These are phyloP conservation scores for Colletotrichum shisoi DNA, from an alignment of 2,329 filamentous ascomycete species.

Conservation along the genomic window DNA sequence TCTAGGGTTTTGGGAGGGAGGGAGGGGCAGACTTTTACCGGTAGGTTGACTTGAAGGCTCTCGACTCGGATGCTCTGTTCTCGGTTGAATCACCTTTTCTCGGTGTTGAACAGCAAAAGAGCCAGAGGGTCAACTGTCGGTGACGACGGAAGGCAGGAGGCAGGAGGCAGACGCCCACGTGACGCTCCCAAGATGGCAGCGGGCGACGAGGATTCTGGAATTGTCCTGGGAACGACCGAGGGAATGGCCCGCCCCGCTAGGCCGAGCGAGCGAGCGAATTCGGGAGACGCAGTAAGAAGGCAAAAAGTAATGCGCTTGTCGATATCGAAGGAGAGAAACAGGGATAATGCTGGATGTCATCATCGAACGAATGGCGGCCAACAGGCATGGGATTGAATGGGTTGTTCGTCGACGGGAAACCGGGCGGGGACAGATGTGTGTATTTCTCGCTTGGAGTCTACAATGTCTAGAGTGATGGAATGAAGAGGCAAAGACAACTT, in stretches of 20 bases:
- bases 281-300: slow-evolving; percentile 27
- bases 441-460: not conserved
- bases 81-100: too few relatives aligned
- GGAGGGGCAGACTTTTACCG: slow-evolving; percentile 13
- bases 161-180: slow-evolving; percentile 11
- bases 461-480: not conserved
- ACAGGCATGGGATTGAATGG: not conserved
- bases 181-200: slow-evolving; percentile 9
- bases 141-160: slow-evolving; percentile 14
- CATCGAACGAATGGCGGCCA: slow-evolving; percentile 16
- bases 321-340: slow-evolving; percentile 11
- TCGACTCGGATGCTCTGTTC: too few relatives aligned
- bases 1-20: slow-evolving; percentile 1
- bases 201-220: slow-evolving; percentile 4
- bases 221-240: slow-evolving; percentile 13
- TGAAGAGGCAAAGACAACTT: too few relatives aligned
- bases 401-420: slow-evolving; percentile 15
- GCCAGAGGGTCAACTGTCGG: slow-evolving; percentile 8
- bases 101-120: too few relatives aligned
- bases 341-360: slow-evolving; percentile 19
- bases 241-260: slow-evolving; percentile 30
- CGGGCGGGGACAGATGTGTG: not conserved
- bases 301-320: slow-evolving; percentile 18
- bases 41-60: slow-evolving; percentile 19
- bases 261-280: not conserved